Evolutionary conservation across 1,284 basidiomycete species (phyloP).

Genomic region (Ceratobasidium sp.): DNA sequence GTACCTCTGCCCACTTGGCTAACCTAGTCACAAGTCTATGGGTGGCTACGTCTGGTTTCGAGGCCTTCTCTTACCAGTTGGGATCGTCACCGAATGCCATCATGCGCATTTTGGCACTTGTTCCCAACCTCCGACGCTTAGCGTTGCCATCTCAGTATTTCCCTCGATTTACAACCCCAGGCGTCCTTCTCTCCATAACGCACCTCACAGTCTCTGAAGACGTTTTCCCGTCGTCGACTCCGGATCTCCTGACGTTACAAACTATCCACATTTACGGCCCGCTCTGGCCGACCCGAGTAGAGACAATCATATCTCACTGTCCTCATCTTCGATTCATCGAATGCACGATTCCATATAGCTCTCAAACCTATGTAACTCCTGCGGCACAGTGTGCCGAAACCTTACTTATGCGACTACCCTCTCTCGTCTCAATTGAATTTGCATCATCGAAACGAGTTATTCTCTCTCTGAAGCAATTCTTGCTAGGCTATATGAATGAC

Average conservation of each 20-base stretch:
- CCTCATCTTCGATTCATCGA: conserved; percentile 4
- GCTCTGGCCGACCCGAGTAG: conserved; percentile 30
- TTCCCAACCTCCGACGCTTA: conserved; percentile 21
- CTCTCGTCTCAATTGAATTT: conserved; percentile 17
- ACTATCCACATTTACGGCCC: conserved; percentile 23
- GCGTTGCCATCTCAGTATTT: conserved; percentile 32
- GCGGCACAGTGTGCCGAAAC: conserved; percentile 9
- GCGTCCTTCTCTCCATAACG: background rate
- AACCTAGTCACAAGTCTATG: conserved; percentile 5
- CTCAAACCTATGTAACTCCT: conserved; percentile 20
- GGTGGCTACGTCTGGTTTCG: conserved; percentile 2
- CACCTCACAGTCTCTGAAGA: conserved; percentile 27
- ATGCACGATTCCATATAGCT: conserved; percentile 21
- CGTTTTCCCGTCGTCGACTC: conserved; percentile 19
- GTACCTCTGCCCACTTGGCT: background rate
- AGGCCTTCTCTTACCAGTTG: conserved; percentile 4
- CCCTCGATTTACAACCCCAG: conserved; percentile 5
- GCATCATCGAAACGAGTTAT: conserved; percentile 14
- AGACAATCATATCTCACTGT: conserved; percentile 27
- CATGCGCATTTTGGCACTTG: conserved; percentile 12
- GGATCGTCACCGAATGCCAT: conserved; percentile 4
- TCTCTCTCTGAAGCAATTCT: background rate
- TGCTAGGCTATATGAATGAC: background rate
- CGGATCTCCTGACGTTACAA: background rate
- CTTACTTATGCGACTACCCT: conserved; percentile 1